Evolutionary conservation across 2,329 filamentous ascomycete genomes (phyloP).

Genomic region (Pyricularia grisea): DNA sequence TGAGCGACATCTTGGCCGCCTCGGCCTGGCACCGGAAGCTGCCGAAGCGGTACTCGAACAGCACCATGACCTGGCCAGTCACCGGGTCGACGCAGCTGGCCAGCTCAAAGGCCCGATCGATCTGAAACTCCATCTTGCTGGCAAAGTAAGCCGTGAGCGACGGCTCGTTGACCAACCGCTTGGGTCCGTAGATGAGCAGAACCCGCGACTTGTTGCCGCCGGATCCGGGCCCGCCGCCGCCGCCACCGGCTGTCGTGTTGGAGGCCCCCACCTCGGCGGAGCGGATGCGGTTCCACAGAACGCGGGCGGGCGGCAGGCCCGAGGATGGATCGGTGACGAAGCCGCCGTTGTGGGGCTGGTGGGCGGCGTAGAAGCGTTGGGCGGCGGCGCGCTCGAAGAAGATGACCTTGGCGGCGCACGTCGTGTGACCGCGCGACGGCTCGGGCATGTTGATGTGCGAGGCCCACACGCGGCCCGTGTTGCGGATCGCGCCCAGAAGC

Average conservation of each 20-base stretch:
- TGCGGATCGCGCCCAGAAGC: constrained; percentile 33
- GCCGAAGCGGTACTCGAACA: constrained; percentile 39
- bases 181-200: constrained; percentile 37
- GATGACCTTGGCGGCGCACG: constrained; percentile 37
- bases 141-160: constrained; percentile 31
- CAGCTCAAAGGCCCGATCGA: constrained; percentile 30
- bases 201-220: constrained; percentile 32
- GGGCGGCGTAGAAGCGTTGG: constrained; percentile 18
- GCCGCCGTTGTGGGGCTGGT: constrained; percentile 15
- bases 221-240: neutral
- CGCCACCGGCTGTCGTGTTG: neutral
- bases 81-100: constrained; percentile 10
- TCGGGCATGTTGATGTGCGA: constrained; percentile 41
- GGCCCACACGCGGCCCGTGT: constrained; percentile 40
- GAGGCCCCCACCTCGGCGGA: constrained; percentile 16
- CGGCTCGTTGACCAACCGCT: constrained; percentile 30
- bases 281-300: constrained; percentile 40
- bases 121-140: constrained; percentile 33
- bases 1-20: constrained; percentile 26
- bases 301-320: constrained; percentile 20
- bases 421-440: constrained; percentile 19
- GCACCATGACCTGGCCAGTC: constrained; percentile 17
- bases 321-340: constrained; percentile 23
- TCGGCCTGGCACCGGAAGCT: constrained; percentile 46
- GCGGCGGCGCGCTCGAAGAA: constrained; percentile 35